Evolutionary conservation across 192 early-diverging fungal species (phyloP), one percentile per base, ranked within the genome.

Genomic region (Entomortierella lignicola): DNA sequence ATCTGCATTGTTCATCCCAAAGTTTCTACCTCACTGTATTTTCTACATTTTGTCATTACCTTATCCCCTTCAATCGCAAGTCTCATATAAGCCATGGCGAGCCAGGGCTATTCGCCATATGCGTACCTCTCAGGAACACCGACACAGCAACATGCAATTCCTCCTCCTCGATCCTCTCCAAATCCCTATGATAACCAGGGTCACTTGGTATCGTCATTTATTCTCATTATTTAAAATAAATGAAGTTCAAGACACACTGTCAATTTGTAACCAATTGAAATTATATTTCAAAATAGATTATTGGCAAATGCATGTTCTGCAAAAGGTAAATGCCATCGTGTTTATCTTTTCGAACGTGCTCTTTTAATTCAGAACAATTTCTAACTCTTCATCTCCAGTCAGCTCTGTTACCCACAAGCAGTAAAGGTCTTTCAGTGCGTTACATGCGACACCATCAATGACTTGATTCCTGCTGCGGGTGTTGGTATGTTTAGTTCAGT

Each of bases 401-500:
- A 92, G 59, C 84, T 96, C 23, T 87, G 89, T 29, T 95, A 92
- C 66, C 94, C 94, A 12, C 59, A 71, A 23, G 75, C 84, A 10
- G 91, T 93, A 30, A 72, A 86, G 32, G 92, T 94, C 69, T 98
- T 96, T 77, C 86, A 92, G 44, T 98, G 97, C 82, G 94, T 95
- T 10, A 92, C 96, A 11, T 98, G 97, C 84, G 92, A 95, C 34
- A 94, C 94, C 0, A 87, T 94, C 60, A 94, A 94, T 72, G 91
- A 94, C 54, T 65, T 93, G 26, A 82, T 84, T 29, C 82, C 86
- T 12, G 42, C 72, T 34, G 27, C 59, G 39, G 71, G 66, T 55
- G 55, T 31, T 60, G 66, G 82, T 83, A 83, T 44, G 75, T 71
- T 50, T 8, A 17, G 21, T 21, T 37, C 34, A 37, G 34, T 37